phyloP scores from a whole-genome alignment of 1,284 basidiomycete genomes.

The Papiliotrema fonsecae region DNA sequence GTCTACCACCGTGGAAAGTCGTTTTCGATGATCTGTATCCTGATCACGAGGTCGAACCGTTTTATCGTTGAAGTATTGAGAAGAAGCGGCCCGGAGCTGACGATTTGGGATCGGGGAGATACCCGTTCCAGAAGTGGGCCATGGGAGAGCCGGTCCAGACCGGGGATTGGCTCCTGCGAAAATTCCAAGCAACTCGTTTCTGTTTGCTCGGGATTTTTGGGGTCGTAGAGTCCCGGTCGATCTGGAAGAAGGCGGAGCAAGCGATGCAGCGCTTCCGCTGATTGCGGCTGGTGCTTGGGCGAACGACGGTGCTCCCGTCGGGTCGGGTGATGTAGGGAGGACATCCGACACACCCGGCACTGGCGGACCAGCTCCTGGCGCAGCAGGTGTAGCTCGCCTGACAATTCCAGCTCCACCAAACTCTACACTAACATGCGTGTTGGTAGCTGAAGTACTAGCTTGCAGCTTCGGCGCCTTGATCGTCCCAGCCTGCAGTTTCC shows the following conservation, averaged over 20 bases:
- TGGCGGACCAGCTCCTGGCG: constrained; percentile 20
- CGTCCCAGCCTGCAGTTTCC: constrained; percentile 19
- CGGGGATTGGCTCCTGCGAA: constrained; percentile 68
- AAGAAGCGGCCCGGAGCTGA: constrained; percentile 27
- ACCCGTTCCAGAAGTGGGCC: neutral
- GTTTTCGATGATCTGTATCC: constrained; percentile 16
- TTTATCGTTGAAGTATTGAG: constrained; percentile 29
- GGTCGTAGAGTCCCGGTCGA: constrained; percentile 15
- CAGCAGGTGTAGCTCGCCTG: constrained; percentile 63
- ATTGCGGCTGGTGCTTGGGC: neutral
- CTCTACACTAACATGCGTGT: constrained; percentile 88
- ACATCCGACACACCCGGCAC: constrained; percentile 51
- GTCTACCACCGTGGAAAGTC: constrained; percentile 64
- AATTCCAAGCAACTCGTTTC: constrained; percentile 56
- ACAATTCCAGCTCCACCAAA: constrained; percentile 69
- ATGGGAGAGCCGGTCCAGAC: constrained; percentile 6
- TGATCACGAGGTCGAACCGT: constrained; percentile 11
- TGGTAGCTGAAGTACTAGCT: constrained; percentile 73
- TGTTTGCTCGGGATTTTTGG: constrained; percentile 30
- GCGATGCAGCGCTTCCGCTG: neutral
- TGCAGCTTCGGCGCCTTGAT: constrained; percentile 66
- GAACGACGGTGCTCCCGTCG: constrained; percentile 1
- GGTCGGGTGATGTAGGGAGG: constrained; percentile 9
- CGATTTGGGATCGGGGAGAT: neutral
- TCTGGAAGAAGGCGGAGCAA: constrained; percentile 1